These are phyloP conservation scores for Chrysoporthe austroafricana DNA, from an alignment of 2,329 filamentous ascomycete genomes.

Conservation along the genomic window DNA sequence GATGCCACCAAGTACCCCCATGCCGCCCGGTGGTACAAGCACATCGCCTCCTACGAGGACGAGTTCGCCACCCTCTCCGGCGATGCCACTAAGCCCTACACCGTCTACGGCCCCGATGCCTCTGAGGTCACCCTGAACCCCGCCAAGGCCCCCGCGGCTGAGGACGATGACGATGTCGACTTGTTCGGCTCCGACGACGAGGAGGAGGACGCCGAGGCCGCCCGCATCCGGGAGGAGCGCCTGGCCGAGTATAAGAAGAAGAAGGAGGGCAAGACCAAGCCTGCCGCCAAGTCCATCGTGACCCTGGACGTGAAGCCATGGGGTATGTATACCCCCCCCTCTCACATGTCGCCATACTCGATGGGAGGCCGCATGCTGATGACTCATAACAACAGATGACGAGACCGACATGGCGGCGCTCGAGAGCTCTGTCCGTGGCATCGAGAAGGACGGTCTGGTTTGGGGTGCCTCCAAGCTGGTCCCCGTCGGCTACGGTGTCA, in stretches of 20 bases:
- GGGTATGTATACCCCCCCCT: slow-evolving; percentile 66
- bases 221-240: slow-evolving; percentile 81
- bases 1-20: slow-evolving; percentile 87
- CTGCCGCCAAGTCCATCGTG: slow-evolving; percentile 92
- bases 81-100: slow-evolving; percentile 87
- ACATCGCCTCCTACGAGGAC: slow-evolving; percentile 89
- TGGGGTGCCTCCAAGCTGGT: slow-evolving; percentile 94
- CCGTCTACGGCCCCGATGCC: slow-evolving; percentile 86
- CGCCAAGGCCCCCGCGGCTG: slow-evolving; percentile 75
- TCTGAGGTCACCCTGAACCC: slow-evolving; percentile 80
- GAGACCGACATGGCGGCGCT: slow-evolving; percentile 90
- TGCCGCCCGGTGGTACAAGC: slow-evolving; percentile 98
- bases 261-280: slow-evolving; percentile 93
- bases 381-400: slow-evolving; percentile 62
- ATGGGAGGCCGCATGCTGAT: slow-evolving; percentile 6
- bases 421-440: slow-evolving; percentile 77
- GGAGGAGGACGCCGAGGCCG: slow-evolving; percentile 90
- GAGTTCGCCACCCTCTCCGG: slow-evolving; percentile 91
- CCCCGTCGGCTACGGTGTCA: slow-evolving; percentile 94
- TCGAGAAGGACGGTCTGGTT: slow-evolving; percentile 91
- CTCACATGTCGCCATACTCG: no score
- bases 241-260: slow-evolving; percentile 94
- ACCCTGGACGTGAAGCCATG: slow-evolving; percentile 98
- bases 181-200: slow-evolving; percentile 93
- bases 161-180: slow-evolving; percentile 79